Base-by-base conservation (phyloP, 306 rosid species). In the Cucumis sativus region DNA sequence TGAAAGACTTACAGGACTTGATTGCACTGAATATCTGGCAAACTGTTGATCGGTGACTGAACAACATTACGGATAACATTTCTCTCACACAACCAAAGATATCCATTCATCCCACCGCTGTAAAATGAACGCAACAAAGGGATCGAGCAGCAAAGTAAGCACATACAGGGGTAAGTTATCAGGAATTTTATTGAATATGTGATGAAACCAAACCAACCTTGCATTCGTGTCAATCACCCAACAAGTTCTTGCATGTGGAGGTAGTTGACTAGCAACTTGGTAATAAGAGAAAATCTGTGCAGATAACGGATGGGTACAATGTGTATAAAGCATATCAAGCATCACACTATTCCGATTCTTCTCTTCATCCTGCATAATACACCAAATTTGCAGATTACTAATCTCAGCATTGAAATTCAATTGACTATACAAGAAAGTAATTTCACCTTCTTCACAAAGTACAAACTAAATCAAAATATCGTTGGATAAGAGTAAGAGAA, bases 101-200 rank as follows among this genome's bases (percentile, higher is more conserved):
- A 89, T 79, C 98, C 98, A 84, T 92, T 92, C 97, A 95, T 95
- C 74, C 98, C 97, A 75, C 86, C 92, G 40, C 98, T 95, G 91
- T 75, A 79, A 78, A 83, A 64, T 67, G 55, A 10, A 67, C 14
- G 6, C 74, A 67, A 73, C 52, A 39, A 54, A 80, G 43, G 67
- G 74, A 72, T 56, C 37, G 47, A n/a, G 28, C 2, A 37, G 30
- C 51, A 65, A 39, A 39, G 41, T 16, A 37, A 67, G 52, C 52
- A 40, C 73, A 40, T 18, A 67, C 17, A 67, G 55, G 55, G 55
- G 20, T 17, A 67, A 66, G 10, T 57, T 57, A 39, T 56, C 52
- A 58, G 37, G 52, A 25, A 67, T 25, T 10, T 0, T 6, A 70
- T 47, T 47, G 75, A 70, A 70, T 21, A 45, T 70, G 40, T 20